A percentile compares a stretch with the other conserved stretches of the same genome.
Conservation (phyloP, 352 stramenopile genomes). For the Pythium phragmitis region DNA sequence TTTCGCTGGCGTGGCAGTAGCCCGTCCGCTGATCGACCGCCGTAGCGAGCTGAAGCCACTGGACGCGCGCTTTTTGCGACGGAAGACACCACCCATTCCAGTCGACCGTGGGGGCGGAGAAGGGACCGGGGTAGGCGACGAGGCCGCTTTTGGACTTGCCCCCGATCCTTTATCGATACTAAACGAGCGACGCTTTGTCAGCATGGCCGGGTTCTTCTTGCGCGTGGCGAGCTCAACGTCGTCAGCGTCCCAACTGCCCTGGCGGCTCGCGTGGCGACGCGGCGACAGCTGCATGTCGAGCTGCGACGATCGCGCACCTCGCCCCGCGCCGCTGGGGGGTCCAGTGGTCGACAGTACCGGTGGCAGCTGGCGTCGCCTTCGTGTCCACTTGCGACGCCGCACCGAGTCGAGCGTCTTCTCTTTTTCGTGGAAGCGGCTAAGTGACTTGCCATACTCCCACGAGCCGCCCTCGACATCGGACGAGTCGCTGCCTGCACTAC, state of each 20-base stretch:
- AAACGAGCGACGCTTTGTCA: constrained; percentile 24
- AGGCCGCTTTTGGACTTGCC: neutral
- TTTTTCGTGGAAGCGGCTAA: constrained; percentile 71
- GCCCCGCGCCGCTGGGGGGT: neutral
- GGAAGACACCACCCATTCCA: constrained; percentile 7
- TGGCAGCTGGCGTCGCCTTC: constrained; percentile 54
- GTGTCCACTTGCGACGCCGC: constrained; percentile 63
- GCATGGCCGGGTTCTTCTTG: constrained; percentile 7
- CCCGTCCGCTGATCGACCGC: neutral
- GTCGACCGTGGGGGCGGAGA: constrained; percentile 2
- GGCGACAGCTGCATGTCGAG: constrained; percentile 3
- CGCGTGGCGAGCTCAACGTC: constrained; percentile 15
- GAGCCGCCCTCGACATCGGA: constrained; percentile 10
- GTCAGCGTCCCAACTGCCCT: constrained; percentile 22
- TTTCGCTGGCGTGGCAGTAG: neutral
- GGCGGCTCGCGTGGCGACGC: constrained; percentile 18
- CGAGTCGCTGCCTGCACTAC: constrained; percentile 26
- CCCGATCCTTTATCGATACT: constrained; percentile 19
- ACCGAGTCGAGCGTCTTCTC: constrained; percentile 77
- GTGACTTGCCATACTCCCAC: constrained; percentile 73
- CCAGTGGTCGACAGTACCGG: constrained; percentile 35
- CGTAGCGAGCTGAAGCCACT: constrained; percentile 5
- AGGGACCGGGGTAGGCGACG: neutral
- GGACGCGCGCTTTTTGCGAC: constrained; percentile 14
- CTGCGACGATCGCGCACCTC: neutral